These are phyloP conservation scores for Bacidia gigantensis DNA, from an alignment of 495 filamentous ascomycete species.

Conservation along the genomic window DNA sequence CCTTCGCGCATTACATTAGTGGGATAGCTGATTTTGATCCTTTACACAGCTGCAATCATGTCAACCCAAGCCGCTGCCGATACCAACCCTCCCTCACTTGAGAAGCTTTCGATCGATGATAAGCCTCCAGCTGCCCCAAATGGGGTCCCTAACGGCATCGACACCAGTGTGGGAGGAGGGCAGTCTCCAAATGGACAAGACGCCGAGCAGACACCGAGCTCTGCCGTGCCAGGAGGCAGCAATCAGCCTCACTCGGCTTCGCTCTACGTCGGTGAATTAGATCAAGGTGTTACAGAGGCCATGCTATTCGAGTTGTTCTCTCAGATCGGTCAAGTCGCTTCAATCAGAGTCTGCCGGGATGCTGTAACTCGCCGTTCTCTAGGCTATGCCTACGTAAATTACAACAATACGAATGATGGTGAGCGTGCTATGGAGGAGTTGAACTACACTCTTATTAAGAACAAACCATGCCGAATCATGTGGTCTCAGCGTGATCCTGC, in stretches of 20 bases:
- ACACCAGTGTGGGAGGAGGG: constrained; percentile 45
- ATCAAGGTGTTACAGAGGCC: constrained; percentile 93
- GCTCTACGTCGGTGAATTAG: constrained; percentile 97
- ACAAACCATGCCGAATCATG: constrained; percentile 99
- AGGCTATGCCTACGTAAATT: constrained; percentile 99
- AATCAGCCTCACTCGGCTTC: constrained; percentile 85
- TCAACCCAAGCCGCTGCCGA: constrained; percentile 43
- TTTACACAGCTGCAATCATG: constrained; percentile 32
- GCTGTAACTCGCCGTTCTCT: constrained; percentile 97
- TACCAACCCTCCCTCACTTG: constrained; percentile 42
- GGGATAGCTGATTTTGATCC: too few relatives aligned
- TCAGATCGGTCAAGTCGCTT: constrained; percentile 96
- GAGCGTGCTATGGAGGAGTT: constrained; percentile 98
- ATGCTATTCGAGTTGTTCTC: constrained; percentile 99
- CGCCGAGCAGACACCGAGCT: constrained; percentile 55
- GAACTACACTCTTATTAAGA: constrained; percentile 99
- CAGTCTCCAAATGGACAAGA: constrained; percentile 40
- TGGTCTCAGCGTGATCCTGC: constrained; percentile 99
- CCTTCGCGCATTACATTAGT: too few relatives aligned
- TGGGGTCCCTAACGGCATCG: constrained; percentile 52
- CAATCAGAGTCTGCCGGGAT: constrained; percentile 98
- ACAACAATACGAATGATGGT: constrained; percentile 92
- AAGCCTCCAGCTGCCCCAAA: constrained; percentile 43
- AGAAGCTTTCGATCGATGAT: constrained; percentile 53
- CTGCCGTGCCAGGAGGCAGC: constrained; percentile 50